Evolutionary conservation across 768 basidiomycete species (phyloP), one percentile per base, ranked within the genome.

Genomic region (Auricularia sp.): DNA sequence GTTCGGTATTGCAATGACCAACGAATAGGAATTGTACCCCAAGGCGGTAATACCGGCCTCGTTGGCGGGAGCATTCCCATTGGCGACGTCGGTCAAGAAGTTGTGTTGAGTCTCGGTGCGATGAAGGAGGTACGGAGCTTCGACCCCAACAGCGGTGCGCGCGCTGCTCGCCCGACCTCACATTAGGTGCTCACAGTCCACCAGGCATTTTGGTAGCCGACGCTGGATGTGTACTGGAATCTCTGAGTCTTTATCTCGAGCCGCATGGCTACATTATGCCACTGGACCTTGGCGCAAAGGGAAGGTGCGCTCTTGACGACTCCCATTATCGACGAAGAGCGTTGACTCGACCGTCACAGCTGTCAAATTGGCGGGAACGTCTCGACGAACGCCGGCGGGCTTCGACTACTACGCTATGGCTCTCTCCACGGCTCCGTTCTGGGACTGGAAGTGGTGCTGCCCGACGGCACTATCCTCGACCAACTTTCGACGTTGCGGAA

Each of bases 281-380:
- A 14, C 81, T 97, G 42, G 95, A 98, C 73, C 79, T 98, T 10
- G 95, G 93, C 53, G 94, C 95, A 36, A 98, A 98, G 77, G 95
- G 95, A 74, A 95, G 92, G 91, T 90, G 65, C 42, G 77, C 47
- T 18, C 36, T 65, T 39, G 29, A 29, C 2, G 3, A 29, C 29
- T 29, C n/a, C n/a, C n/a, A n/a, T n/a, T n/a, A n/a, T n/a, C 3
- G 29, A 29, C 29, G 29, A 2, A 2, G 29, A 29, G 29, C 29
- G 29, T 29, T 29, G 29, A 29, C 29, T 2, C 29, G 2, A 29
- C 29, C 29, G n/a, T 29, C 3, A 29, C 72, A 91, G 91, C 70
- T 99, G 97, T 79, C 96, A 98, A 71, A 95, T 99, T 67, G 97
- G 96, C 60, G 97, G 97, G 39, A 98, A 98, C 74, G 83, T 98